These are phyloP conservation scores for Sporothrix sp. DNA, from an alignment of 2,329 filamentous ascomycete genomes.

Conservation along the genomic window DNA sequence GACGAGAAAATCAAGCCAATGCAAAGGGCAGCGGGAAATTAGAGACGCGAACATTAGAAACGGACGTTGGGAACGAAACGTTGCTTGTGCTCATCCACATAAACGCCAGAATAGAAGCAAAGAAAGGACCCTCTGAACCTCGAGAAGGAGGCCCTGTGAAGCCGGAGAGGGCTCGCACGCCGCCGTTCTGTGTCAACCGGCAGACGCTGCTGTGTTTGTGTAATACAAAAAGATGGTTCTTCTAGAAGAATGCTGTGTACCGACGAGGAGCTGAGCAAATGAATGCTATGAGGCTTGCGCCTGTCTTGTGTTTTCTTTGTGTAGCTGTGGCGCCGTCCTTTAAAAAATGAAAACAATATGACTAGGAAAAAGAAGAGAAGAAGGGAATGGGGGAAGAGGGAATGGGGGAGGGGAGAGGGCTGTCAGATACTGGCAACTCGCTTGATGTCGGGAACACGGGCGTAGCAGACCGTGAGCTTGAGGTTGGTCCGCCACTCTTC, in stretches of 20 bases:
- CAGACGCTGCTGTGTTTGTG: conserved; percentile 1
- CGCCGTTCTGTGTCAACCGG: conserved; percentile 15
- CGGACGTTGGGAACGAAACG: background rate
- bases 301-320: background rate
- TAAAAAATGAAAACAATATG: background rate
- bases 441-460: conserved; percentile 60
- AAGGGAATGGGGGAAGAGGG: background rate
- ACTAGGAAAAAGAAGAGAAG: background rate
- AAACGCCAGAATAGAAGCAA: background rate
- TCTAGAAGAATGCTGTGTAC: background rate
- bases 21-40: too few species aligned
- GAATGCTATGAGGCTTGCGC: conserved; percentile 12
- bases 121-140: conserved; percentile 7
- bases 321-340: background rate
- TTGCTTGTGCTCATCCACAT: background rate
- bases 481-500: conserved; percentile 79
- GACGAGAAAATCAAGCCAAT: too few species aligned
- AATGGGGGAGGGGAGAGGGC: background rate
- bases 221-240: background rate
- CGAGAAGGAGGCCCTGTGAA: conserved; percentile 6
- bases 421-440: conserved; percentile 7
- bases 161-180: conserved; percentile 10
- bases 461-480: conserved; percentile 84
- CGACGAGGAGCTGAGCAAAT: background rate
- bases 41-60: background rate